Base-by-base conservation (phyloP, 2,329 filamentous ascomycete species). In the Fusarium falciforme region DNA sequence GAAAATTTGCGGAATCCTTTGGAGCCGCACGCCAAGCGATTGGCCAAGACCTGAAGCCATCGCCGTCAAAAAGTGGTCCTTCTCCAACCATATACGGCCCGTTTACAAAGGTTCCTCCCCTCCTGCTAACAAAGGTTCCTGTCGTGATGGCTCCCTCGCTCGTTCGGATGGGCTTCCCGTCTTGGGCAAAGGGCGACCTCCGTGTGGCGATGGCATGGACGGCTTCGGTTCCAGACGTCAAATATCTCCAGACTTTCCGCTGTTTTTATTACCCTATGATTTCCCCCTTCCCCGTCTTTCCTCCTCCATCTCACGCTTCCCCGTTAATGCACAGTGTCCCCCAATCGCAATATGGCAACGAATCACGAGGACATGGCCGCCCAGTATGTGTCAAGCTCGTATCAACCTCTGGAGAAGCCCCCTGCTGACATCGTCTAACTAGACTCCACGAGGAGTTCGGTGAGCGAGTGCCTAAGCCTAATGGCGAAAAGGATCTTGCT, bases 301-400 rank as follows among this genome's bases (percentile, higher is more conserved):
- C 35, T 38, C 55, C 22, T 36, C 55, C 55, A 36, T 58, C 59
- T 35, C 40, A 47, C 17, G 22, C 35, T 38, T 54, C 49, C 16
- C 58, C 42, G 52, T 65, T 42, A 35, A n/a, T 64, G 60, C 36
- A 38, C n/a, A 44, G 57, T 68, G 68, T 72, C 10, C 38, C 54
- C 63, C 16, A 60, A 36, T 29, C 57, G 57, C 65, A 76, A 69
- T 64, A 81, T 82, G 80, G 79, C 81, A 61, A 78, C 79, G 61
- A 80, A 79, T 61, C 80, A 81, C 76, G 79, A 82, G 73, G 79
- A 81, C 67, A 73, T 68, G 62, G 78, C 79, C 52, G 79, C 77
- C 61, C 79, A 82, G 80, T 82, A 81, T 66, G 80, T 77, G 25
- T 31, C 49, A 27, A 33, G 47, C 55, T 67, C 58, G 57, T 65